These are phyloP conservation scores for baker's yeast (Saccharomyces cerevisiae) DNA, from an alignment of 805 yeast species.

Conservation along the genomic window DNA sequence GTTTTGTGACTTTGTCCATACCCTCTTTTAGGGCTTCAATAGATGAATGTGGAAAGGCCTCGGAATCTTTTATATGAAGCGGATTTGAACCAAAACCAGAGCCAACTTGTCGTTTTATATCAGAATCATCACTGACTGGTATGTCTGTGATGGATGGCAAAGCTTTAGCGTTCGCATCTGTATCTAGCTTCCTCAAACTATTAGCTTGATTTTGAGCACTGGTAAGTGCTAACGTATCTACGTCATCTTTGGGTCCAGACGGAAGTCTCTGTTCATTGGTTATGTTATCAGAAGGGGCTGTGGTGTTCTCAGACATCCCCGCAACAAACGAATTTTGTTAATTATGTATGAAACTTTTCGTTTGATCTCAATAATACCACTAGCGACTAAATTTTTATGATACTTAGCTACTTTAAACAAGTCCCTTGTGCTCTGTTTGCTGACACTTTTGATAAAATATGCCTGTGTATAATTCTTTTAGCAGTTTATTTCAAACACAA, in stretches of 20 bases:
- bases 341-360: neutral
- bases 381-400: neutral
- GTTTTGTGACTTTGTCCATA: slow-evolving; percentile 5
- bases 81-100: neutral
- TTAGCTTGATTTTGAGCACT: neutral
- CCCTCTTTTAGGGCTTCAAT: slow-evolving; percentile 4
- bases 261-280: neutral
- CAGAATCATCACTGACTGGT: neutral
- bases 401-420: neutral
- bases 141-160: neutral
- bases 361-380: neutral
- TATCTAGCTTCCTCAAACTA: neutral
- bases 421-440: neutral
- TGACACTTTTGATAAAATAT: neutral
- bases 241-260: neutral
- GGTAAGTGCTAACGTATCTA: neutral
- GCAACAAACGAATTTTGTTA: neutral
- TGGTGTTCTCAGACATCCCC: neutral
- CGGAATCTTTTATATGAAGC: neutral
- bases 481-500: neutral
- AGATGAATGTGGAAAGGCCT: neutral
- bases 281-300: neutral
- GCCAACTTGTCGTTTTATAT: neutral
- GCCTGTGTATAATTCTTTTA: neutral
- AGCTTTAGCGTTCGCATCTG: neutral